phyloP scores from a whole-genome alignment of 352 stramenopile genomes.

The Pythium oligandrum region DNA sequence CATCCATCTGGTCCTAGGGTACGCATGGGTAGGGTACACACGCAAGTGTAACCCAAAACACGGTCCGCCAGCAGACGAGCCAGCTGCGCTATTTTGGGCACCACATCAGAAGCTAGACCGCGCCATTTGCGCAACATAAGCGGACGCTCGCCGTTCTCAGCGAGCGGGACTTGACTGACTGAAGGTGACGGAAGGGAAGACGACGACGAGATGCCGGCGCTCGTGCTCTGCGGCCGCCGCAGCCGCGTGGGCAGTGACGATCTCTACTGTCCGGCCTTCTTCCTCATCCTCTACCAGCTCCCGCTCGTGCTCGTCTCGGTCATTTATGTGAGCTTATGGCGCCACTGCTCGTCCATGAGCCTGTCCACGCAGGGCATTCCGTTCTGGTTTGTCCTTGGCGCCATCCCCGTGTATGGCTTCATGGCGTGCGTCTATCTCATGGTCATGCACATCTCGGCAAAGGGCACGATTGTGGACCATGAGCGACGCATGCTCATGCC shows the following conservation, averaged over 20 bases:
- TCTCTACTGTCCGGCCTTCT: conserved; percentile 75
- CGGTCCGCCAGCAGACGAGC: not conserved
- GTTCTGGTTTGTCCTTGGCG: conserved; percentile 77
- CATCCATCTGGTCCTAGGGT: no score
- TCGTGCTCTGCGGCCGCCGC: conserved; percentile 77
- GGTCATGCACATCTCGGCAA: conserved; percentile 77
- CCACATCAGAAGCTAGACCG: not conserved
- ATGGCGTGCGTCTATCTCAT: conserved; percentile 84
- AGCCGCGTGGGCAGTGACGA: conserved; percentile 84
- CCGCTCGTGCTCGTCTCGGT: conserved; percentile 57
- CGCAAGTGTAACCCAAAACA: conserved; percentile 13
- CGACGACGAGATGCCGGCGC: conserved; percentile 53
- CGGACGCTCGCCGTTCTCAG: no score
- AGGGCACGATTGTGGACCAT: conserved; percentile 83
- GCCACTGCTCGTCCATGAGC: conserved; percentile 58
- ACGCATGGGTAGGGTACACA: no score
- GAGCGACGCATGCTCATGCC: conserved; percentile 86
- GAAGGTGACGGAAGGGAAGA: no score
- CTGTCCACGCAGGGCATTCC: conserved; percentile 42
- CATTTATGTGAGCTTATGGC: conserved; percentile 59
- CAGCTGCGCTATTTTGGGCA: conserved; percentile 15
- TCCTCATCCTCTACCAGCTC: conserved; percentile 76
- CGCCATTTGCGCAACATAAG: conserved; percentile 11
- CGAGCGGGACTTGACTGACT: no score
- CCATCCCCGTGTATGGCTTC: conserved; percentile 67